These are phyloP conservation scores for Diversispora epigaea DNA, from an alignment of 192 early-diverging fungal genomes.

Conservation along the genomic window DNA sequence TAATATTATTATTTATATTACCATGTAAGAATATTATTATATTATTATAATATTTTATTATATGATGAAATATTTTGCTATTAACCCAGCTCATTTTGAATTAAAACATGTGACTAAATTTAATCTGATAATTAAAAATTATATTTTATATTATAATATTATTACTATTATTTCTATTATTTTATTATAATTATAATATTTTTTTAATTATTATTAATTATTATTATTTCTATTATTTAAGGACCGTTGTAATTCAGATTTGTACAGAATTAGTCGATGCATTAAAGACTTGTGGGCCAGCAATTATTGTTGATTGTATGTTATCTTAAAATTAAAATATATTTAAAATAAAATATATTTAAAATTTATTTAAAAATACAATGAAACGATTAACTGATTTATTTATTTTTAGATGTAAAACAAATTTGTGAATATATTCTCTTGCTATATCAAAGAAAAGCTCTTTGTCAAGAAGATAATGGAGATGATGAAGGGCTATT, in stretches of 20 bases:
- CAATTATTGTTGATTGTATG: constrained; percentile 55
- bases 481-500: constrained; percentile 61
- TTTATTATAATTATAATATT: too few species aligned
- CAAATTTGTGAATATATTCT: constrained; percentile 23
- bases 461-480: constrained; percentile 70
- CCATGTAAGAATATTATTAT: too few species aligned
- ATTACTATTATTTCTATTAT: too few species aligned
- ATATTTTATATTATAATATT: too few species aligned
- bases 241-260: constrained; percentile 75
- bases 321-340: too few species aligned
- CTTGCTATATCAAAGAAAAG: constrained; percentile 71
- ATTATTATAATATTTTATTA: not conserved
- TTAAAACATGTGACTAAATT: constrained; percentile 35
- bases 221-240: constrained; percentile 7
- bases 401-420: constrained; percentile 10
- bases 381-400: too few species aligned
- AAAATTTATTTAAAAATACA: too few species aligned
- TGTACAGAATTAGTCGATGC: constrained; percentile 71
- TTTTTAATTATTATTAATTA: too few species aligned
- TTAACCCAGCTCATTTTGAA: constrained; percentile 46
- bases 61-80: constrained; percentile 39
- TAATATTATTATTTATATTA: not conserved
- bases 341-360: too few species aligned
- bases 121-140: constrained; percentile 2
- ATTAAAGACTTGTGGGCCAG: constrained; percentile 76